Evolutionary conservation across 2,329 filamentous ascomycete genomes (phyloP), one percentile per base, ranked within the genome.

Genomic region (Fusarium nematophilum): DNA sequence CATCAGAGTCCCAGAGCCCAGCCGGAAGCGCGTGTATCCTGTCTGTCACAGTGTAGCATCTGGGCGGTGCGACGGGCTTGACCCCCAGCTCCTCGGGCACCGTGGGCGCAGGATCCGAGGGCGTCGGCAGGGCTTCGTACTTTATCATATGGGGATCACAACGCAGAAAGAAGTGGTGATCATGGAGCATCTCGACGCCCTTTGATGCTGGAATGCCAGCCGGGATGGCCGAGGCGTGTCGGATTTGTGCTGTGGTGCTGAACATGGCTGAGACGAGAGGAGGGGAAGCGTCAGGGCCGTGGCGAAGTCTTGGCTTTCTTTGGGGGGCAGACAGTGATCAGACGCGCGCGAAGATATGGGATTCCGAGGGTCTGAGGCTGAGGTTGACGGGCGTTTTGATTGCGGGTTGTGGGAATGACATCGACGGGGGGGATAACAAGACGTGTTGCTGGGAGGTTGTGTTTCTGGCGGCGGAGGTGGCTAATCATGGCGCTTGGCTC

Each of bases 1-100:
- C 80, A 40, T 81, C 79, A 45, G 77, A 80, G 65, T 83, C 82
- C 82, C 82, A 86, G 23, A 86, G 74, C 3, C 83, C 82, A 11
- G 81, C 81, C 4, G 83, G 83, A 18, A 86, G 73, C 30, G 81
- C 75, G 63, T 84, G 81, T 7, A 84, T 76, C 30, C 77, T 73
- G 59, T 83, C 81, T 6, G 76, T 81, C 18, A 85, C 81, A 26
- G 75, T 73, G 72, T 81, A 86, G 59, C 75, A 73, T 40, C 70
- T 68, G n/a, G 73, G 72, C 31, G 70, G 61, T 14, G 62, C 66
- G 23, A 70, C 53, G 18, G 70, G 65, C 14, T 51, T 56, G 26
- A 68, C 57, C 8, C 54, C 53, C 26, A 70, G 62, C 13, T 67
- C 70, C 10, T 69, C 62, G 3, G 76, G 72, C 9, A 74, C 69